Evolutionary conservation across 257 asterid species (phyloP).

Genomic region (Rehmannia glutinosa): DNA sequence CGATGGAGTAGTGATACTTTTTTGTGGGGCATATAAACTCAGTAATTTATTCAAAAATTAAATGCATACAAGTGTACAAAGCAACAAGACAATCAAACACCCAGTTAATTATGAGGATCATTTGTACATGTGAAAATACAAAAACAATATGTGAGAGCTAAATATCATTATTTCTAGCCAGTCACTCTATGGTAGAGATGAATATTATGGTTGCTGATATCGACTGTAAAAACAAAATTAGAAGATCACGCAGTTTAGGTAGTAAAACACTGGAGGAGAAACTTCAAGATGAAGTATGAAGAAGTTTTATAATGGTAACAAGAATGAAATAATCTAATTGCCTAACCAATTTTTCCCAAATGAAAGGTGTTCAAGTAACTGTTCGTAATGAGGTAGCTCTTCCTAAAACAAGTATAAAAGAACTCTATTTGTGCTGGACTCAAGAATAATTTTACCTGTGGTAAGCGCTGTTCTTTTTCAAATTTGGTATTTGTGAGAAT

Average conservation of each 20-base stretch:
- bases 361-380: no score
- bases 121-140: no score
- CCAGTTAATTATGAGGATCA: no score
- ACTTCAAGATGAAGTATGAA: not conserved
- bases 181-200: not conserved
- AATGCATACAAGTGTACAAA: not conserved
- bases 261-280: no score
- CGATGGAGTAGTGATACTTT: not conserved
- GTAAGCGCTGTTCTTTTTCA: constrained; percentile 56
- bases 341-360: no score
- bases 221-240: no score
- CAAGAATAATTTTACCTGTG: constrained; percentile 40
- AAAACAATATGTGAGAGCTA: no score
- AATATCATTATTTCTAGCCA: not conserved
- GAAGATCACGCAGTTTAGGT: not conserved
- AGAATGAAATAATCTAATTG: not conserved
- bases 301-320: not conserved
- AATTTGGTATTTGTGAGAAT: constrained; percentile 56
- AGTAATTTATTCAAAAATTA: not conserved
- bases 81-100: no score
- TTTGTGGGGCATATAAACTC: not conserved
- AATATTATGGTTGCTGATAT: no score
- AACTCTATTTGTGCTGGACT: not conserved
- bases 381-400: not conserved
- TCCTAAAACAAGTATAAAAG: not conserved